Conservation (phyloP, 2,329 filamentous ascomycete genomes). For the Cryphonectria japonica region DNA sequence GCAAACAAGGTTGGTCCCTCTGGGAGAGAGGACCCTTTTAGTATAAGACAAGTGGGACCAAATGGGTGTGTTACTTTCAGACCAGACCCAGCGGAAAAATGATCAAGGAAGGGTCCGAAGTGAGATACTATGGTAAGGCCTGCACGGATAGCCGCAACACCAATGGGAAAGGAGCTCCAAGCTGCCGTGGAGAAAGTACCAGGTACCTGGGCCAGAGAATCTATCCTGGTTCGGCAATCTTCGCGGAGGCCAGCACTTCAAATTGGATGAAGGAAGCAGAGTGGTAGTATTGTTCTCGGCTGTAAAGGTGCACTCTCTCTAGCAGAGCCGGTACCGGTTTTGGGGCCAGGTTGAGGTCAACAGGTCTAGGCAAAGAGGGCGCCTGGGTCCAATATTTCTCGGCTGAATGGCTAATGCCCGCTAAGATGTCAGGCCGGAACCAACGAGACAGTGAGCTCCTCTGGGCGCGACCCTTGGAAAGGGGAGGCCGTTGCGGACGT, state of each 20-base stretch:
- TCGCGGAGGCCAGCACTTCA: slow-evolving; percentile 41
- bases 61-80: slow-evolving; percentile 45
- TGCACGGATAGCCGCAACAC: slow-evolving; percentile 42
- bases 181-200: slow-evolving; percentile 36
- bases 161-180: slow-evolving; percentile 32
- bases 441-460: slow-evolving; percentile 37
- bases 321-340: slow-evolving; percentile 41
- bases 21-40: slow-evolving; percentile 42
- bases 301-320: slow-evolving; percentile 18
- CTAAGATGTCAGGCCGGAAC: slow-evolving; percentile 44
- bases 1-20: slow-evolving; percentile 45
- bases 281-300: slow-evolving; percentile 30
- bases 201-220: slow-evolving; percentile 46
- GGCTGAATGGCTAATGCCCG: slow-evolving; percentile 56
- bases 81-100: slow-evolving; percentile 48
- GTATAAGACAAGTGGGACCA: slow-evolving; percentile 53
- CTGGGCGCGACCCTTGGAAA: background rate
- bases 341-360: slow-evolving; percentile 30
- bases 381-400: slow-evolving; percentile 46
- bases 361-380: slow-evolving; percentile 40
- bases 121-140: slow-evolving; percentile 41
- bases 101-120: slow-evolving; percentile 49
- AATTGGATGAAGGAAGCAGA: slow-evolving; percentile 41
- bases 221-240: slow-evolving; percentile 39
- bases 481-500: background rate